Evolutionary conservation across 371 early-diverging fungal species (phyloP).

Genomic region (Lichtheimia ornata): DNA sequence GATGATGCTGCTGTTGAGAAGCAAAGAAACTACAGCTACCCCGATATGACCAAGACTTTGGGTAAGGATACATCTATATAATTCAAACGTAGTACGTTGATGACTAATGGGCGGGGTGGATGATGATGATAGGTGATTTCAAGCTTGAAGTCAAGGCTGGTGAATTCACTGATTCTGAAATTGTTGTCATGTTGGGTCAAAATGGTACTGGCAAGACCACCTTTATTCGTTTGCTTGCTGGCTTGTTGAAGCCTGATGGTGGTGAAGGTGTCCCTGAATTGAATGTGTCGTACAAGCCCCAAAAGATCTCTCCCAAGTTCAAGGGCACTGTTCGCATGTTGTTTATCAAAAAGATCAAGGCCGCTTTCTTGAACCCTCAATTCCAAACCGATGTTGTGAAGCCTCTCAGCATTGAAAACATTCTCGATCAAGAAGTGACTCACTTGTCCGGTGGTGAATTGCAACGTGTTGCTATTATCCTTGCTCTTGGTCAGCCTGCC

Average conservation of each 20-base stretch:
- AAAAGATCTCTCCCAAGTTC: constrained; percentile 98
- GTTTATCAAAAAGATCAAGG: constrained; percentile 92
- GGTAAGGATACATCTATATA: constrained; percentile 24
- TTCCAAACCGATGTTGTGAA: constrained; percentile 99
- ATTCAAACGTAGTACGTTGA: not conserved
- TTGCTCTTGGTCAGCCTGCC: constrained; percentile 95
- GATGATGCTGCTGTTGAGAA: constrained; percentile 71
- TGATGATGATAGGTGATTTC: constrained; percentile 76
- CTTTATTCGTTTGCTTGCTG: constrained; percentile 96
- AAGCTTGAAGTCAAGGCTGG: constrained; percentile 83
- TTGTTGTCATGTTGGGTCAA: constrained; percentile 99
- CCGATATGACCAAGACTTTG: constrained; percentile 83
- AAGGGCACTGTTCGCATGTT: constrained; percentile 95
- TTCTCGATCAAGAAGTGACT: constrained; percentile 92
- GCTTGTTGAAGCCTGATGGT: constrained; percentile 85
- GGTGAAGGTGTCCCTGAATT: constrained; percentile 81
- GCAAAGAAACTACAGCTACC: constrained; percentile 82
- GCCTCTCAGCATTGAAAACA: constrained; percentile 92
- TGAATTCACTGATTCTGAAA: constrained; percentile 97
- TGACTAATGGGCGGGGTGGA: not conserved
- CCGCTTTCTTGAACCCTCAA: constrained; percentile 91
- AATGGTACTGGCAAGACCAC: constrained; percentile 99
- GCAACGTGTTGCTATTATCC: constrained; percentile 98
- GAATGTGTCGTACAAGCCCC: constrained; percentile 97
- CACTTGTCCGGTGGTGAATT: constrained; percentile 99